Conservation (phyloP, 345 rosid species). For the Ailanthus altissimus region DNA sequence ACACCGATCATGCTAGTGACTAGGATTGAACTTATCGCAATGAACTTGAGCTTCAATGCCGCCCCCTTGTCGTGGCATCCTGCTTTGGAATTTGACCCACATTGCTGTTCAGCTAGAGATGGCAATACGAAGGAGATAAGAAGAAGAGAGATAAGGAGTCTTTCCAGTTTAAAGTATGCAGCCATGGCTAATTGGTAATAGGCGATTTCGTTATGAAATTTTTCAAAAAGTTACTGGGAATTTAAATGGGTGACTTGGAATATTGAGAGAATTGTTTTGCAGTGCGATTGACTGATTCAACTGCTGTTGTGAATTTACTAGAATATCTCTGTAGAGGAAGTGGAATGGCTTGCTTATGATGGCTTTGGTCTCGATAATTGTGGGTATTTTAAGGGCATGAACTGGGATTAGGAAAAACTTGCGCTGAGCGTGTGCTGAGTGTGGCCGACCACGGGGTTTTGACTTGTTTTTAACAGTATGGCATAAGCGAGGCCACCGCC, state of each 20-base stretch:
- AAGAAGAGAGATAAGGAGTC: background rate
- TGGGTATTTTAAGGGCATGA: background rate
- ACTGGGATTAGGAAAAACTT: background rate
- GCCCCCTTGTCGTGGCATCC: constrained; percentile 28
- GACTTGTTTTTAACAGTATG: background rate
- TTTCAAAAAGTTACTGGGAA: background rate
- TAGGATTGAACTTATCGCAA: constrained; percentile 37
- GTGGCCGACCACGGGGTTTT: background rate
- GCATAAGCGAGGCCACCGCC: background rate
- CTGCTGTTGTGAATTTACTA: background rate
- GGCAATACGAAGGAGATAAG: constrained; percentile 21
- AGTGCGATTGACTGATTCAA: background rate
- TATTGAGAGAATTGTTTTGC: background rate
- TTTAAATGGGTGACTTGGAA: background rate
- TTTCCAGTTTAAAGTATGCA: background rate
- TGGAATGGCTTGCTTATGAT: background rate
- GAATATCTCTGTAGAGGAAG: background rate
- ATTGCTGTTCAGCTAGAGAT: constrained; percentile 16
- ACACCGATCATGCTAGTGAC: constrained; percentile 38
- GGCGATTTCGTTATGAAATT: background rate
- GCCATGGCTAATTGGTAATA: background rate
- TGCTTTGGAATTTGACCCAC: background rate
- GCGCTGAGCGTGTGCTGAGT: background rate
- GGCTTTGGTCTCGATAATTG: background rate
- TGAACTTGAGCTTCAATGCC: constrained; percentile 32